Percentiles rank a stretch among this genome's conserved stretches.
Conservation (phyloP, 1,284 basidiomycete genomes). For the Puccinia sorghi region DNA sequence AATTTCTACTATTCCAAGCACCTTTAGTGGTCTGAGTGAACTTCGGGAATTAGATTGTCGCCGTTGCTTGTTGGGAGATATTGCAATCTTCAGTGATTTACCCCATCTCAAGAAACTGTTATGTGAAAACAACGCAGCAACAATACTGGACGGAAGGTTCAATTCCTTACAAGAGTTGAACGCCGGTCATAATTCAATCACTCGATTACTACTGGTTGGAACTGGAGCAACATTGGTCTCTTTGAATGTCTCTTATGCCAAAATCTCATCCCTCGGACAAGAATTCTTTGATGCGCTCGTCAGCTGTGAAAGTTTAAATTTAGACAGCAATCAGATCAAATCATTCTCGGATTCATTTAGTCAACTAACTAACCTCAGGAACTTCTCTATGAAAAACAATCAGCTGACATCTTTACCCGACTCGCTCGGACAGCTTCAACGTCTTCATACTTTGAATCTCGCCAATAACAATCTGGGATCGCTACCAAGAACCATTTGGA, state of each 20-base stretch:
- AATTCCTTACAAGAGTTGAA: constrained; percentile 65
- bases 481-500: constrained; percentile 78
- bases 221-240: constrained; percentile 65
- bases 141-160: constrained; percentile 66
- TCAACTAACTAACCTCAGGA: constrained; percentile 69
- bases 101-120: constrained; percentile 69
- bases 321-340: constrained; percentile 86
- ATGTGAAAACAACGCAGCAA: constrained; percentile 78
- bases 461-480: constrained; percentile 88
- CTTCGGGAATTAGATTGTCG: constrained; percentile 77
- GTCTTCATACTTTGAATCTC: constrained; percentile 75
- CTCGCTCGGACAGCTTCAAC: constrained; percentile 74
- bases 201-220: constrained; percentile 60
- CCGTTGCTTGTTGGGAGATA: constrained; percentile 75
- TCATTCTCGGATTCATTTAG: constrained; percentile 79
- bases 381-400: constrained; percentile 86
- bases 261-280: constrained; percentile 81
- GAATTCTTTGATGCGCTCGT: constrained; percentile 70
- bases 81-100: constrained; percentile 70
- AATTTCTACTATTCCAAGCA: constrained; percentile 73
- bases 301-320: constrained; percentile 70
- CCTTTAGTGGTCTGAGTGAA: constrained; percentile 67
- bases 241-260: constrained; percentile 86
- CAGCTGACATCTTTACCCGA: constrained; percentile 75
- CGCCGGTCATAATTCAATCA: constrained; percentile 74